These are phyloP conservation scores for Cynanchum wilfordii DNA, from an alignment of 257 asterid genomes.

Conservation along the genomic window DNA sequence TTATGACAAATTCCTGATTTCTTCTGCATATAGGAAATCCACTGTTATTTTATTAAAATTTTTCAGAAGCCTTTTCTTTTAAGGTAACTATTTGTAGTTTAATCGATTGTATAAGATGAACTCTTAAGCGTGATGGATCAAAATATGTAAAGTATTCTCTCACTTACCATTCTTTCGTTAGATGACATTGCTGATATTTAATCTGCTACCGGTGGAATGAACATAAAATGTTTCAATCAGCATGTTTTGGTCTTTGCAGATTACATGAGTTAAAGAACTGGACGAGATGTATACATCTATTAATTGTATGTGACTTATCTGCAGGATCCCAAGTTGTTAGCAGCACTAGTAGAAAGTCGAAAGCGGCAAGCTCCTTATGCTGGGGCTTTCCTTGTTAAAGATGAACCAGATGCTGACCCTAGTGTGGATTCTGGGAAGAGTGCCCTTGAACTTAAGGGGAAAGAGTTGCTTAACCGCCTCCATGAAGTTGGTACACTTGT, in stretches of 20 bases:
- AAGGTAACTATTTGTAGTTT: background rate
- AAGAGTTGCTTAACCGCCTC: conserved; percentile 74
- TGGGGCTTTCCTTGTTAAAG: conserved; percentile 95
- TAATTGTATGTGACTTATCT: conserved; percentile 13
- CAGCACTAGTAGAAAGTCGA: conserved; percentile 83
- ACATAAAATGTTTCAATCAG: background rate
- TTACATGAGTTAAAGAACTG: background rate
- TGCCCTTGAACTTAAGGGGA: conserved; percentile 74
- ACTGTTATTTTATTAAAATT: background rate
- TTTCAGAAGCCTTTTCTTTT: background rate
- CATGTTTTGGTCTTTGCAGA: background rate
- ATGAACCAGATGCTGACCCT: conserved; percentile 64
- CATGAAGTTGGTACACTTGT: conserved; percentile 95
- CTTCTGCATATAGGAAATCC: background rate
- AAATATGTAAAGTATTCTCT: background rate
- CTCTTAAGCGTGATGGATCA: background rate
- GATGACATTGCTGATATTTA: background rate
- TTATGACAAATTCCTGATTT: background rate
- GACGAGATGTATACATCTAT: background rate
- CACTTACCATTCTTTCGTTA: no score
- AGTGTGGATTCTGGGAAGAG: conserved; percentile 54
- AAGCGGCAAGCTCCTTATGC: conserved; percentile 97
- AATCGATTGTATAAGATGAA: background rate
- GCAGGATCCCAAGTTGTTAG: conserved; percentile 93
- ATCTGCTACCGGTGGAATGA: background rate